Evolutionary conservation across 108 stramenopile genomes (phyloP).

Genomic region (Nitzschia sp.): DNA sequence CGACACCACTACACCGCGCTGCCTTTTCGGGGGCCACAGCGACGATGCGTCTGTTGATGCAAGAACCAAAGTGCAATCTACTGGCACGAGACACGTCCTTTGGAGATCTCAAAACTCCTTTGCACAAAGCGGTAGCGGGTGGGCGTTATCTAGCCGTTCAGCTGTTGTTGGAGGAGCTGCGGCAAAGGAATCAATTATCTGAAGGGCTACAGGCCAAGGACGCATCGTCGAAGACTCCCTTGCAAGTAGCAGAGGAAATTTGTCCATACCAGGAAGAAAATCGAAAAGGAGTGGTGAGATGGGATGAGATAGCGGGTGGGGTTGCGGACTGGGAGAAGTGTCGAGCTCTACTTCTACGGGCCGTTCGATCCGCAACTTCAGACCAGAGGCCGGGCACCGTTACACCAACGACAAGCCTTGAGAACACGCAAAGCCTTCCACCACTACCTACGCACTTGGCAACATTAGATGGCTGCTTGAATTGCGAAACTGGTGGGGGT

Average conservation of each 20-base stretch:
- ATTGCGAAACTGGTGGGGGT: constrained; percentile 29
- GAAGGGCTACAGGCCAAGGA: constrained; percentile 35
- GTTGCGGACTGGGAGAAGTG: constrained; percentile 73
- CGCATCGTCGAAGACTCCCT: constrained; percentile 33
- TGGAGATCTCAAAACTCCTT: constrained; percentile 73
- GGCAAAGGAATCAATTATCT: constrained; percentile 23
- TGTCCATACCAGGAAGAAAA: constrained; percentile 45
- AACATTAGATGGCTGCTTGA: constrained; percentile 14
- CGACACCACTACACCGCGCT: constrained; percentile 82
- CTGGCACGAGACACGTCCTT: constrained; percentile 71
- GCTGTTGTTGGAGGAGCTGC: constrained; percentile 56
- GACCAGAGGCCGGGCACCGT: not conserved
- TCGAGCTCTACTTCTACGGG: constrained; percentile 36
- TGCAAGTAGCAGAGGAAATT: constrained; percentile 57
- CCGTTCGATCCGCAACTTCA: not conserved
- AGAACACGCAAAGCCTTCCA: constrained; percentile 36
- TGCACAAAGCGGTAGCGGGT: constrained; percentile 86
- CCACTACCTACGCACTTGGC: constrained; percentile 19
- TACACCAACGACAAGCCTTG: not conserved
- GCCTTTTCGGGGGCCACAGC: constrained; percentile 78
- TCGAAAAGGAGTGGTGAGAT: constrained; percentile 56
- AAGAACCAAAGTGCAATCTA: constrained; percentile 36
- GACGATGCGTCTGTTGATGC: constrained; percentile 70
- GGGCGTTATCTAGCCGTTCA: constrained; percentile 79
- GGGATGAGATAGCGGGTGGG: constrained; percentile 80